Conservation (phyloP, 257 asterid genomes). For the Solanum appendiculatum region DNA sequence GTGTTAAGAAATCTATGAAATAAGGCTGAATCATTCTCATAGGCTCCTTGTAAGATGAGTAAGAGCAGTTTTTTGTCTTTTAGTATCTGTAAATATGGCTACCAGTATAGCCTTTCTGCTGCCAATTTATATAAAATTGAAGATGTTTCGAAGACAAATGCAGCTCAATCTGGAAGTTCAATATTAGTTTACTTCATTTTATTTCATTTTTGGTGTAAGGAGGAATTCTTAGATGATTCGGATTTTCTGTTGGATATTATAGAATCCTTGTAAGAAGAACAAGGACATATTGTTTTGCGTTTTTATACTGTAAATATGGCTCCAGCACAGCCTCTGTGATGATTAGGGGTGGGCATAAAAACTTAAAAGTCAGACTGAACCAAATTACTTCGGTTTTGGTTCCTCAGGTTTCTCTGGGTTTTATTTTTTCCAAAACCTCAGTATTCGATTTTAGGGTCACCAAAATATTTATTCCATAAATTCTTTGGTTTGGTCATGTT, state of each 20-base stretch:
- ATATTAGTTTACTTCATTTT: neutral
- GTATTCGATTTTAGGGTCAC: neutral
- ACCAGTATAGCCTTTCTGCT: neutral
- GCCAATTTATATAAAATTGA: neutral
- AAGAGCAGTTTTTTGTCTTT: neutral
- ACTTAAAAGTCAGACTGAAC: neutral
- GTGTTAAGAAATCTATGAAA: neutral
- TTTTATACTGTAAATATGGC: neutral
- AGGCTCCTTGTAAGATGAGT: neutral
- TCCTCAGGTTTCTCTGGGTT: neutral
- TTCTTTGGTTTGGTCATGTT: neutral
- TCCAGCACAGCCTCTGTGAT: neutral
- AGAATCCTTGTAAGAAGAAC: neutral
- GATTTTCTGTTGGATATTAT: neutral
- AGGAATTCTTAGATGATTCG: neutral
- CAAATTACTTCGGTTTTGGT: neutral
- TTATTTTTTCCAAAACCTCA: neutral
- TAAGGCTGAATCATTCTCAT: neutral
- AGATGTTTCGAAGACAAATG: neutral
- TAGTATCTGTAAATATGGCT: neutral
- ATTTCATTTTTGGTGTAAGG: neutral
- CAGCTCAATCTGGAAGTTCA: neutral
- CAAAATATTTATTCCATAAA: neutral
- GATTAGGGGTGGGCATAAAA: neutral
- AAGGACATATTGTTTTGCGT: neutral